These are phyloP conservation scores for Taxawa tesnikishii DNA, from an alignment of 2,329 filamentous ascomycete species.

Conservation along the genomic window DNA sequence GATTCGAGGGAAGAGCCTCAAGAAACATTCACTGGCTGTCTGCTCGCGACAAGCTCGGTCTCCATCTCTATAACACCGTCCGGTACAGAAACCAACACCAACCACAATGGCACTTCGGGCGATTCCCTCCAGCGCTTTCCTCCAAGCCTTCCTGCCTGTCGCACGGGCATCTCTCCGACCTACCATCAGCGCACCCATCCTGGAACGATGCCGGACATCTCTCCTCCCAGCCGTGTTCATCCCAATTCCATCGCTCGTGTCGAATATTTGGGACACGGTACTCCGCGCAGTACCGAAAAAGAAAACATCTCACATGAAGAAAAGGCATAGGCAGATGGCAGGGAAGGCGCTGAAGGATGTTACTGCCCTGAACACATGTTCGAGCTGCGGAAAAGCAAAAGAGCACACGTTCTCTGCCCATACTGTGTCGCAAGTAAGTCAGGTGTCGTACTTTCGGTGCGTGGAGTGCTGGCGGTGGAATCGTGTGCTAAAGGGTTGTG, in stretches of 20 bases:
- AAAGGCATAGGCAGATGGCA: slow-evolving; percentile 83
- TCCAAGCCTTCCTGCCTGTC: slow-evolving; percentile 42
- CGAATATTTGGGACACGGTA: slow-evolving; percentile 84
- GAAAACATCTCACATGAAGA: slow-evolving; percentile 95
- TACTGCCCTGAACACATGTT: slow-evolving; percentile 74
- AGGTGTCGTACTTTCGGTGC: not conserved
- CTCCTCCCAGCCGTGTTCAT: slow-evolving; percentile 45
- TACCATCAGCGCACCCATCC: slow-evolving; percentile 22
- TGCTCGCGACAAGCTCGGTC: too few species aligned
- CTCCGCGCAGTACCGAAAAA: slow-evolving; percentile 93
- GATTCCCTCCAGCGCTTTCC: slow-evolving; percentile 26
- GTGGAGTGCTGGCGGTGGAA: not conserved
- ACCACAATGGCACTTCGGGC: slow-evolving; percentile 25
- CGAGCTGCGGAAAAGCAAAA: slow-evolving; percentile 80
- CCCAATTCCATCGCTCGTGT: slow-evolving; percentile 58
- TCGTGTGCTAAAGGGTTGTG: not conserved
- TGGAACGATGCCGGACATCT: slow-evolving; percentile 35
- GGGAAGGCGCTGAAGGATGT: slow-evolving; percentile 92
- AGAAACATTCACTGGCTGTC: not conserved
- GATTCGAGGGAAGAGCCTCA: too few species aligned
- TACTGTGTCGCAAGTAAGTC: slow-evolving; percentile 74
- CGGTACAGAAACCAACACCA: not conserved
- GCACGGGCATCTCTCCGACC: slow-evolving; percentile 29
- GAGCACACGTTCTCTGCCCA: slow-evolving; percentile 78
- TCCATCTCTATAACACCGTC: too few species aligned